Percentiles rank a stretch among this genome's conserved stretches.
Conservation (phyloP, 176 grass and related monocot species). For the Leersia perrieri region DNA sequence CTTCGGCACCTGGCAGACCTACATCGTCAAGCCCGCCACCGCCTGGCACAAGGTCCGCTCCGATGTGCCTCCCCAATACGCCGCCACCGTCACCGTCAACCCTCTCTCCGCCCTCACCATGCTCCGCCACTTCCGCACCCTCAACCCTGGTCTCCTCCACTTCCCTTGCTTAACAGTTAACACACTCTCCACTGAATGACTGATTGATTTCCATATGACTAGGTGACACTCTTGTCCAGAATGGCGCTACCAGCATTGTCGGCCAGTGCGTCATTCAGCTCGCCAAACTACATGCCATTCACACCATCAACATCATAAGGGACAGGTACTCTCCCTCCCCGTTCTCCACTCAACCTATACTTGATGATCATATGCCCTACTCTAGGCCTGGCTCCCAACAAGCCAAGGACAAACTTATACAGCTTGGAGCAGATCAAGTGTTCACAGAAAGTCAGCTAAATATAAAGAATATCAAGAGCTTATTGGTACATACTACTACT, state of each 20-base stretch:
- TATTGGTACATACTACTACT: conserved; percentile 74
- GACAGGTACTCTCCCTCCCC: conserved; percentile 51
- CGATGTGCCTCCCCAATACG: conserved; percentile 77
- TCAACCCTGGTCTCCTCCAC: conserved; percentile 51
- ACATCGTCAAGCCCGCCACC: conserved; percentile 61
- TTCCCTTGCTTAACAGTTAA: too few relatives aligned
- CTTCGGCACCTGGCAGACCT: conserved; percentile 85
- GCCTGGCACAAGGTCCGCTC: conserved; percentile 72
- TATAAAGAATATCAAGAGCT: conserved; percentile 69
- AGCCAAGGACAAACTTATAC: neutral
- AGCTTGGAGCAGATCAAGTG: neutral
- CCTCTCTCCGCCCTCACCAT: conserved; percentile 69
- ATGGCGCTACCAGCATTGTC: conserved; percentile 85
- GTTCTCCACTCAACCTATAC: neutral
- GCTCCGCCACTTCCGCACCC: conserved; percentile 71
- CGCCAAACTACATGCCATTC: conserved; percentile 55
- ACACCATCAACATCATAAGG: conserved; percentile 85
- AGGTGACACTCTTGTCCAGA: conserved; percentile 88
- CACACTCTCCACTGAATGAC: too few relatives aligned
- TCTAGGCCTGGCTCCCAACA: neutral
- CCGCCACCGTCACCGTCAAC: conserved; percentile 81
- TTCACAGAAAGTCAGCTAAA: conserved; percentile 49
- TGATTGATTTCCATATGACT: too few relatives aligned
- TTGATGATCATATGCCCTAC: neutral
- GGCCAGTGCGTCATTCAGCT: conserved; percentile 90